phyloP scores from a whole-genome alignment of 2,329 filamentous ascomycete species.

The Penicillium sp. region DNA sequence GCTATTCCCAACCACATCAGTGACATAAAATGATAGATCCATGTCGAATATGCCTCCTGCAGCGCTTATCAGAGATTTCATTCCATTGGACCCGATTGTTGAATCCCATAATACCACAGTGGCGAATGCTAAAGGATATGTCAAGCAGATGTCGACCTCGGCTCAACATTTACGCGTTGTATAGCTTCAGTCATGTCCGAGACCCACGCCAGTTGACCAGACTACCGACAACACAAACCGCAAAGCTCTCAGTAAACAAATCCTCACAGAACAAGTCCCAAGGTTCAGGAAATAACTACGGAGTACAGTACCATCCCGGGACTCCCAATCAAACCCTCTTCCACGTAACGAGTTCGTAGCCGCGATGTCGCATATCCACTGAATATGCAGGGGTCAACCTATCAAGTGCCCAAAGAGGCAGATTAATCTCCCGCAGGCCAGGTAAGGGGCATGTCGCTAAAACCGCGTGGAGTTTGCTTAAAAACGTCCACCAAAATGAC shows the following conservation, averaged over 20 bases:
- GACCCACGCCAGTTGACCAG: neutral
- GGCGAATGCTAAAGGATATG: no score
- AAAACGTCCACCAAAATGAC: slow-evolving; percentile 12
- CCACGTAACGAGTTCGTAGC: slow-evolving; percentile 5
- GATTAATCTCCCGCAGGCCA: neutral
- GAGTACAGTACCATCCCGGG: neutral
- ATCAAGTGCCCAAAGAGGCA: neutral
- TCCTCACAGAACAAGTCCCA: neutral
- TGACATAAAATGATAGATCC: no score
- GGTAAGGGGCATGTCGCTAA: neutral
- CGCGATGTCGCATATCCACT: slow-evolving; percentile 2
- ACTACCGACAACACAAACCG: neutral
- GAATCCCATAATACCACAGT: no score
- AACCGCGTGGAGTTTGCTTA: slow-evolving; percentile 2
- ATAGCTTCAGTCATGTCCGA: neutral
- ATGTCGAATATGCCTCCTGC: no score
- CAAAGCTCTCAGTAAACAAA: neutral
- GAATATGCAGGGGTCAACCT: slow-evolving; percentile 20
- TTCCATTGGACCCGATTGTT: no score
- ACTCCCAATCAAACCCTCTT: neutral
- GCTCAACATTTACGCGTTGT: neutral
- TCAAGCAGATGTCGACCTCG: no score
- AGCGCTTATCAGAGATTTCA: no score
- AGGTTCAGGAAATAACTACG: no score
- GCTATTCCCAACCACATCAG: no score